Conservation (phyloP, 768 basidiomycete species). For the Leccinum aurantiacum region DNA sequence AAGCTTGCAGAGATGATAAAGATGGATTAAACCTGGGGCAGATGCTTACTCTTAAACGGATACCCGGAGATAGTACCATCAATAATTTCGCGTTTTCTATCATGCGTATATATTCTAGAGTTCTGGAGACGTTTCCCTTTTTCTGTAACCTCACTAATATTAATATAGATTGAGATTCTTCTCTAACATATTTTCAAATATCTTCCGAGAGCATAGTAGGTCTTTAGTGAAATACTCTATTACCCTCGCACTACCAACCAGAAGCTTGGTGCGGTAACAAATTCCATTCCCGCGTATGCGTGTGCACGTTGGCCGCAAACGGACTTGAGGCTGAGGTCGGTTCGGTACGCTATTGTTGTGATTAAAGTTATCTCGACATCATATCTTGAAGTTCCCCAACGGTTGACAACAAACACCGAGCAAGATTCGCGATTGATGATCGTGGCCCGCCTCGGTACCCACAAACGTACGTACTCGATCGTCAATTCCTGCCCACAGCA, state of each 20-base stretch:
- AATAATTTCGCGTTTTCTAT: neutral
- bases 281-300: neutral
- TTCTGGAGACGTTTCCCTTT: neutral
- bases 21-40: constrained; percentile 9
- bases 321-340: neutral
- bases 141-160: no score
- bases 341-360: neutral
- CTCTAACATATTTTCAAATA: neutral
- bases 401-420: constrained; percentile 1
- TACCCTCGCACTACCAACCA: neutral
- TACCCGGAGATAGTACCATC: neutral
- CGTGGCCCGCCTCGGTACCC: neutral
- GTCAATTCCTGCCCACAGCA: no score
- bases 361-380: neutral
- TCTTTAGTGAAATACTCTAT: neutral
- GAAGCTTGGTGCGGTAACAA: neutral
- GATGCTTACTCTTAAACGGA: neutral
- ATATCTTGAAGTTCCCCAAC: neutral
- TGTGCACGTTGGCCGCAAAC: neutral
- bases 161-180: neutral
- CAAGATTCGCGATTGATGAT: neutral
- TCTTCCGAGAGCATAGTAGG: neutral
- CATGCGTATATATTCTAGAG: neutral
- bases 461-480: neutral
- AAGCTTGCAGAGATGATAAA: constrained; percentile 17